These are phyloP conservation scores for Pythium insidiosum DNA, from an alignment of 352 stramenopile species.

Conservation along the genomic window DNA sequence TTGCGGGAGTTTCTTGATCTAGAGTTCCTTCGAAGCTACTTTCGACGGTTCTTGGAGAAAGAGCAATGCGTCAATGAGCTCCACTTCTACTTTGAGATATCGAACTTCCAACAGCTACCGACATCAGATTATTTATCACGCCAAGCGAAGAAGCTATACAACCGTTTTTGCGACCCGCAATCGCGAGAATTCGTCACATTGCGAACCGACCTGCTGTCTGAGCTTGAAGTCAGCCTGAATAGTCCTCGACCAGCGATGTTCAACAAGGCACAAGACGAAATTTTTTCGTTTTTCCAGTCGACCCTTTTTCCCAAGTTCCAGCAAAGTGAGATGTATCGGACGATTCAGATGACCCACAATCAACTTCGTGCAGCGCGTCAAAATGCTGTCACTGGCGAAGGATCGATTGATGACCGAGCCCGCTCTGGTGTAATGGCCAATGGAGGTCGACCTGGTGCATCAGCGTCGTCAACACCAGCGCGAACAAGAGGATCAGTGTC, in stretches of 20 bases:
- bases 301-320: conserved; percentile 72
- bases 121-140: conserved; percentile 63
- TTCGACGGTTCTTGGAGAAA: conserved; percentile 62
- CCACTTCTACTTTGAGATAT: conserved; percentile 71
- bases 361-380: conserved; percentile 8
- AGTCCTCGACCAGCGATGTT: conserved; percentile 55
- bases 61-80: conserved; percentile 64
- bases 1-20: conserved; percentile 56
- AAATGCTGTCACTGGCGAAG: background rate
- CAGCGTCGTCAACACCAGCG: background rate
- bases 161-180: conserved; percentile 49
- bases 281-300: conserved; percentile 53
- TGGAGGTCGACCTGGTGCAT: background rate
- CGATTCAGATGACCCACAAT: conserved; percentile 32
- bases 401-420: background rate
- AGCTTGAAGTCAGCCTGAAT: conserved; percentile 27
- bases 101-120: conserved; percentile 65
- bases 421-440: background rate
- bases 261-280: conserved; percentile 59
- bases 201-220: conserved; percentile 14
- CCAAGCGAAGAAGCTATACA: conserved; percentile 58
- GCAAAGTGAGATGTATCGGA: conserved; percentile 54
- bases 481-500: conserved; percentile 3
- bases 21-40: conserved; percentile 44
- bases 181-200: conserved; percentile 54